A percentile compares a stretch with the other conserved stretches of the same genome.
These are phyloP conservation scores for Cucurbita moschata DNA, from an alignment of 306 rosid genomes.

Conservation along the genomic window DNA sequence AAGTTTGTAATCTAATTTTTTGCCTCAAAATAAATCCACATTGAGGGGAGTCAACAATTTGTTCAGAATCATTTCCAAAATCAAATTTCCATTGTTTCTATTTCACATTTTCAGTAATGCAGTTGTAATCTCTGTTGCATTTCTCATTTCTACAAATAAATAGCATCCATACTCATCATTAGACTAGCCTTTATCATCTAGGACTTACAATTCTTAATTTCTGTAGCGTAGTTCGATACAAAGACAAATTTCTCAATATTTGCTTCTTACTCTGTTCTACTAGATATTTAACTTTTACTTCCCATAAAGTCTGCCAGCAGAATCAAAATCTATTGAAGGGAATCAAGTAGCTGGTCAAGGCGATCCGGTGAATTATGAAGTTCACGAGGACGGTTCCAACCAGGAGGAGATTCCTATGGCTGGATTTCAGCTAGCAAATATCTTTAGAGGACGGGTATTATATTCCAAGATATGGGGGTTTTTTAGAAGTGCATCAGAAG, in stretches of 20 bases:
- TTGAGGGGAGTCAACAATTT: background rate
- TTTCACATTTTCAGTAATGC: background rate
- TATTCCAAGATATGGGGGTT: slow-evolving; percentile 12
- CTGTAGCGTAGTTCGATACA: background rate
- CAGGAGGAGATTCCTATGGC: slow-evolving; percentile 8
- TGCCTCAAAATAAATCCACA: too few species aligned
- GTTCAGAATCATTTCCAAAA: background rate
- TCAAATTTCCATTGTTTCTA: background rate
- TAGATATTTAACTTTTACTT: background rate
- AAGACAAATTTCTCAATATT: background rate
- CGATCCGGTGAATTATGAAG: background rate
- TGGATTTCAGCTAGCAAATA: slow-evolving; percentile 14
- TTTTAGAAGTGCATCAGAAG: slow-evolving; percentile 12
- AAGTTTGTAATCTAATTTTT: too few species aligned
- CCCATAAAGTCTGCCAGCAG: slow-evolving; percentile 9
- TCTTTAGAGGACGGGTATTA: slow-evolving; percentile 22
- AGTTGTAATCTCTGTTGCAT: background rate
- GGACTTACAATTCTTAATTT: background rate
- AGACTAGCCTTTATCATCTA: background rate
- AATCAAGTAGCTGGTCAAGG: background rate
- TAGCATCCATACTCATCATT: background rate
- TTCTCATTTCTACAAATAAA: background rate
- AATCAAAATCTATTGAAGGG: slow-evolving; percentile 6
- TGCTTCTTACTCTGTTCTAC: background rate
- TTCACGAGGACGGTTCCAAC: slow-evolving; percentile 1